Evolutionary conservation across 139 green algal genomes (phyloP).

Genomic region (Chlorella sp.): DNA sequence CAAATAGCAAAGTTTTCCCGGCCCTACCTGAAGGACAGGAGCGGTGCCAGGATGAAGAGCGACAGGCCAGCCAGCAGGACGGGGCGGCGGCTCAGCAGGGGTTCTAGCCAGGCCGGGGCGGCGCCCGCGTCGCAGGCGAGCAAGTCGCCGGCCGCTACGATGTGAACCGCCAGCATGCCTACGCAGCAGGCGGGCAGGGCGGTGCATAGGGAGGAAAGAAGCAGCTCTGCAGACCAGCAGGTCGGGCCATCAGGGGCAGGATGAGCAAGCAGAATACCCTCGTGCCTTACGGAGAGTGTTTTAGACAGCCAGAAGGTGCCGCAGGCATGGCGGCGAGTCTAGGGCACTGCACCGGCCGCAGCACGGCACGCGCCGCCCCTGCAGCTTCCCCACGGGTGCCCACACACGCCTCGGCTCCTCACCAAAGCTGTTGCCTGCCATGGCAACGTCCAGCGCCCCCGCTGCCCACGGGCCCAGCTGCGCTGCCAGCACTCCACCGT

Average conservation of each 20-base stretch:
- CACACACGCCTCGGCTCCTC: neutral
- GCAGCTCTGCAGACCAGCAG: no score
- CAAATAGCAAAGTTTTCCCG: no score
- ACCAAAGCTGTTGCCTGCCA: neutral
- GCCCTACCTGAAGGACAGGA: neutral
- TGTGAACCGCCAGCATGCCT: neutral
- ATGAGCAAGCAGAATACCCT: no score
- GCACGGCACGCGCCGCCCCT: no score
- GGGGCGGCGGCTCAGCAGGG: neutral
- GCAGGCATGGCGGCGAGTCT: no score
- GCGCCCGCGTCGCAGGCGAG: neutral
- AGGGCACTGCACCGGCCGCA: no score
- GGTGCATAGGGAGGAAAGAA: no score
- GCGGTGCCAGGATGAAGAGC: neutral
- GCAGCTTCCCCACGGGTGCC: no score
- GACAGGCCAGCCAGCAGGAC: neutral
- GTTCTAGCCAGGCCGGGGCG: neutral
- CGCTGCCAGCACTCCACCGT: neutral
- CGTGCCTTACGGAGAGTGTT: no score
- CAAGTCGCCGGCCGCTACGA: neutral
- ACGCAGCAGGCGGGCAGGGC: neutral
- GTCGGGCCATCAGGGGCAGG: no score
- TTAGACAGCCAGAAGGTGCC: no score
- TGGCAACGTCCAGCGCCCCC: neutral
- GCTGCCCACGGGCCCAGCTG: neutral